Conservation (phyloP, 106 monocot genomes). For the Allium sativum region DNA sequence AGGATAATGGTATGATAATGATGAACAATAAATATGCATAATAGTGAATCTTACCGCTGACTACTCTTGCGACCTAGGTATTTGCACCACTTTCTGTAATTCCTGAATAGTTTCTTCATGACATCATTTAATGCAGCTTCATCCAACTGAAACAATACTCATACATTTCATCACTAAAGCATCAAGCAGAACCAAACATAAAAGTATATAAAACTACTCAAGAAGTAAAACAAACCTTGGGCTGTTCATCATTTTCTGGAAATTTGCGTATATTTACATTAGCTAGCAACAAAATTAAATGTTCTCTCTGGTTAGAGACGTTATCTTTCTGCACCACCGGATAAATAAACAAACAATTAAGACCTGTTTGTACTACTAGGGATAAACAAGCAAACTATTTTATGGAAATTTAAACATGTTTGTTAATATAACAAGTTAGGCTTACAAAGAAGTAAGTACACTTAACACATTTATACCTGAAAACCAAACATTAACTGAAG, state of each 20-base stretch:
- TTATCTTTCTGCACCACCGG: constrained; percentile 67
- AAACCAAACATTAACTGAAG: constrained; percentile 86
- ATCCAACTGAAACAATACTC: constrained; percentile 46
- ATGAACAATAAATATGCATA: too few species aligned
- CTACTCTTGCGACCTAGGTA: constrained; percentile 78
- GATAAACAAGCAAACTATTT: neutral
- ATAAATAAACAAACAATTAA: too few species aligned
- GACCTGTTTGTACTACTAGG: too few species aligned
- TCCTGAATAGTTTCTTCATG: constrained; percentile 92
- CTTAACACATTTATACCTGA: constrained; percentile 34
- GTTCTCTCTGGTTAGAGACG: constrained; percentile 95
- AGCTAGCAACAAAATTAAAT: constrained; percentile 85
- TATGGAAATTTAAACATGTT: neutral
- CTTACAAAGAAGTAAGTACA: neutral
- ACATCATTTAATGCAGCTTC: constrained; percentile 65
- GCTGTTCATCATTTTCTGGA: constrained; percentile 65
- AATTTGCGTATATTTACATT: constrained; percentile 85
- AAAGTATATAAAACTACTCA: neutral
- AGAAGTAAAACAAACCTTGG: constrained; percentile 46
- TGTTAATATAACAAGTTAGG: too few species aligned
- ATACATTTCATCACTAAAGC: neutral
- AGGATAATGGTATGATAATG: too few species aligned
- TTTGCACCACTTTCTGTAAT: constrained; percentile 96
- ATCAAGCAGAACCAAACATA: neutral
- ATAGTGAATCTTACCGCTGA: constrained; percentile 51